These are phyloP conservation scores for Stagonosporopsis vannaccii DNA, from an alignment of 2,329 filamentous ascomycete species.

Conservation along the genomic window DNA sequence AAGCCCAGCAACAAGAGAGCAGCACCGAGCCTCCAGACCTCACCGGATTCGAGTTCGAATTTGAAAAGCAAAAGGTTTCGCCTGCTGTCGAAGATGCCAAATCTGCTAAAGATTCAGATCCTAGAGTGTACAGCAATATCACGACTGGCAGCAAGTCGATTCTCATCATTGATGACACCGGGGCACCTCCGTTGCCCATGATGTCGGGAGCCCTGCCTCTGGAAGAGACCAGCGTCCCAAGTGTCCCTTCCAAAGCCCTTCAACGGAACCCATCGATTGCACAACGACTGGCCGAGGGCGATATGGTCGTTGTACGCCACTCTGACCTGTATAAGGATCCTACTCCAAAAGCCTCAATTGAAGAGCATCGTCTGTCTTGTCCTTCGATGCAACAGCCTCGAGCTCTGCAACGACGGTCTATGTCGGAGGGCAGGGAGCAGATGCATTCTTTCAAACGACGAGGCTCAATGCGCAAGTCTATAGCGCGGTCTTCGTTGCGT, in stretches of 20 bases:
- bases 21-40: slow-evolving; percentile 31
- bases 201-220: slow-evolving; percentile 60
- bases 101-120: slow-evolving; percentile 26
- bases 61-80: slow-evolving; percentile 33
- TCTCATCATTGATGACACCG: slow-evolving; percentile 79
- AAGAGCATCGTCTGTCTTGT: slow-evolving; percentile 31
- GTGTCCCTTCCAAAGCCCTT: slow-evolving; percentile 6
- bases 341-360: slow-evolving; percentile 14
- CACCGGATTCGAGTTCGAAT: slow-evolving; percentile 47
- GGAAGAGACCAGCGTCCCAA: slow-evolving; percentile 13
- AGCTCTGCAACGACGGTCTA: slow-evolving; percentile 33
- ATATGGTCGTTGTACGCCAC: slow-evolving; percentile 20
- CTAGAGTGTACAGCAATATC: slow-evolving; percentile 62
- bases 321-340: slow-evolving; percentile 32
- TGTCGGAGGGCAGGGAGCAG: slow-evolving; percentile 41
- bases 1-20: slow-evolving; percentile 35
- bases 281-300: slow-evolving; percentile 21
- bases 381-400: slow-evolving; percentile 28
- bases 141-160: slow-evolving; percentile 89
- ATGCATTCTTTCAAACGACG: slow-evolving; percentile 47
- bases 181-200: slow-evolving; percentile 60
- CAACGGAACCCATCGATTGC: slow-evolving; percentile 30
- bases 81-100: slow-evolving; percentile 20
- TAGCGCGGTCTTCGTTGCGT: slow-evolving; percentile 53
- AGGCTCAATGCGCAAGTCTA: slow-evolving; percentile 37